A percentile compares a stretch with the other conserved stretches of the same genome.
These are phyloP conservation scores for Penicillium hesseltinei DNA, from an alignment of 2,329 filamentous ascomycete genomes.

Conservation along the genomic window DNA sequence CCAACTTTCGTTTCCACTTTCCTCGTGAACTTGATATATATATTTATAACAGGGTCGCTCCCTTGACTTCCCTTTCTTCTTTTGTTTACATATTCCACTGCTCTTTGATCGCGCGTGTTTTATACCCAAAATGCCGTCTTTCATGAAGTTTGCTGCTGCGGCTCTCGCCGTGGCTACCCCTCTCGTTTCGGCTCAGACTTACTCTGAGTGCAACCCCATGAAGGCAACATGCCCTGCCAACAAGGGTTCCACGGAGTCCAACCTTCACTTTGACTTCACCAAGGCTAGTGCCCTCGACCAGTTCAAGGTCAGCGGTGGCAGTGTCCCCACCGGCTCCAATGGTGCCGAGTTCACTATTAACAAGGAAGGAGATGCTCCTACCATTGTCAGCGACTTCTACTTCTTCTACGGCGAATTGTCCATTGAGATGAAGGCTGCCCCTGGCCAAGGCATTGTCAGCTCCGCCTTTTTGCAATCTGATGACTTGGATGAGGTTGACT, in stretches of 20 bases:
- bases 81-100: not conserved
- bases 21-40: not conserved
- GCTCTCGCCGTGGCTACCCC: constrained; percentile 34
- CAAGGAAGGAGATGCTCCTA: constrained; percentile 76
- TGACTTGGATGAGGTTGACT: constrained; percentile 90
- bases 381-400: constrained; percentile 85
- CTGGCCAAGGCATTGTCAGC: constrained; percentile 87
- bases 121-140: constrained; percentile 28
- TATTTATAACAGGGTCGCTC: not conserved
- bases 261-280: constrained; percentile 40
- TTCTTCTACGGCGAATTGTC: constrained; percentile 97
- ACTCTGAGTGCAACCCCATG: constrained; percentile 70
- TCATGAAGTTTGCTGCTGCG: constrained; percentile 31
- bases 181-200: constrained; percentile 63
- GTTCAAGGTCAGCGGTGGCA: constrained; percentile 67
- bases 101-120: not conserved
- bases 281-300: constrained; percentile 54
- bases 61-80: constrained; percentile 1
- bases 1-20: constrained; percentile 16
- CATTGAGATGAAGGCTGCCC: constrained; percentile 78
- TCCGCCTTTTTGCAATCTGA: constrained; percentile 92
- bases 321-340: constrained; percentile 63
- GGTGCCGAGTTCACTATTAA: constrained; percentile 80
- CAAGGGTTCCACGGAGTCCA: constrained; percentile 60
- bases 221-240: constrained; percentile 61